These are phyloP conservation scores for Takakia lepidozioides DNA, from an alignment of 225 moss, liverwort and hornwort species.

Conservation along the genomic window DNA sequence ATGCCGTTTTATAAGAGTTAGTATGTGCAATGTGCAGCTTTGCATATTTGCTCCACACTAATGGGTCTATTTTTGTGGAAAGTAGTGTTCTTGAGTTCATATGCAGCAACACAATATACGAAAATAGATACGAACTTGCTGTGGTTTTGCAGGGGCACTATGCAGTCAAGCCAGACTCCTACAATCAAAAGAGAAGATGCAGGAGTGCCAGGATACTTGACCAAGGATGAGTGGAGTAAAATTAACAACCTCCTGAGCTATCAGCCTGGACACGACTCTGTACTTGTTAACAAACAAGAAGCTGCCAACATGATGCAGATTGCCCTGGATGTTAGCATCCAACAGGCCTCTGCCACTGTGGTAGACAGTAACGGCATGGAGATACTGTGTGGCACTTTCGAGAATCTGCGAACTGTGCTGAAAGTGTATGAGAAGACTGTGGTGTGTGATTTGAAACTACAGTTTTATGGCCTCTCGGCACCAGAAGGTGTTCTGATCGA, in stretches of 20 bases:
- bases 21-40: no score
- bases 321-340: constrained; percentile 69
- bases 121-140: no score
- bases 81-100: no score
- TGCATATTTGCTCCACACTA: no score
- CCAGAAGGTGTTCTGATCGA: constrained; percentile 94
- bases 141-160: constrained; percentile 31
- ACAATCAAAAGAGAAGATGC: constrained; percentile 24
- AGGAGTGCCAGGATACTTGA: constrained; percentile 69
- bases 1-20: no score
- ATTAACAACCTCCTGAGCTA: constrained; percentile 94
- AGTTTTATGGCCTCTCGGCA: constrained; percentile 94
- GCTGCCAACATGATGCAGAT: constrained; percentile 90
- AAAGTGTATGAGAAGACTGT: constrained; percentile 84
- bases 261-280: constrained; percentile 72
- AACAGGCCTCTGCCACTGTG: constrained; percentile 69
- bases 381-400: constrained; percentile 90
- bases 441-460: constrained; percentile 81
- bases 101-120: no score
- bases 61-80: no score
- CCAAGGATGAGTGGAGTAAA: constrained; percentile 94
- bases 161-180: constrained; percentile 28
- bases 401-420: constrained; percentile 70
- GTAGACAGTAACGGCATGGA: constrained; percentile 67
- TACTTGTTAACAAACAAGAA: constrained; percentile 54